These are phyloP conservation scores for Cryptococcus maquisensis DNA, from an alignment of 1,284 basidiomycete species.

Conservation along the genomic window DNA sequence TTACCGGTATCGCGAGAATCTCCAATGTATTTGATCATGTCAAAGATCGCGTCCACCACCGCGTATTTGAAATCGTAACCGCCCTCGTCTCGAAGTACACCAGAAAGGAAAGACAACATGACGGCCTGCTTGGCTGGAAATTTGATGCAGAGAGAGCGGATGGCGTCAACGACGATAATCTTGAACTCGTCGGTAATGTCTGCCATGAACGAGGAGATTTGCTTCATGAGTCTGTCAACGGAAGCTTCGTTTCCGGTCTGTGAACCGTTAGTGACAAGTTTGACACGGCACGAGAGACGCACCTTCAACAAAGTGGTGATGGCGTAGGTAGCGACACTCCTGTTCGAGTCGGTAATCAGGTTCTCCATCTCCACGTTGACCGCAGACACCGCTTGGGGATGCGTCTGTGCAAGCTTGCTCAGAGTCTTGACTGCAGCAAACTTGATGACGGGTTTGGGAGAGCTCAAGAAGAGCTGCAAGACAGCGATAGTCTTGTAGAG, in stretches of 20 bases:
- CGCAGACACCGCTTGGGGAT: slow-evolving; percentile 78
- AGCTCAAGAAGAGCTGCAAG: slow-evolving; percentile 86
- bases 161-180: slow-evolving; percentile 98
- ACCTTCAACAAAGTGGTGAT: slow-evolving; percentile 98
- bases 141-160: slow-evolving; percentile 96
- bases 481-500: slow-evolving; percentile 88
- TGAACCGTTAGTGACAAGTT: slow-evolving; percentile 3
- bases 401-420: slow-evolving; percentile 76
- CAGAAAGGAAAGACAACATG: slow-evolving; percentile 91
- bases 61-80: slow-evolving; percentile 99
- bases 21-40: slow-evolving; percentile 97
- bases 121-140: slow-evolving; percentile 95
- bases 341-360: slow-evolving; percentile 92
- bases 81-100: slow-evolving; percentile 91
- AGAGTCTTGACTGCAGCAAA: slow-evolving; percentile 97
- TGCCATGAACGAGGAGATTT: slow-evolving; percentile 98
- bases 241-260: slow-evolving; percentile 97
- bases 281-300: slow-evolving; percentile 1
- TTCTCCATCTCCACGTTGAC: slow-evolving; percentile 98
- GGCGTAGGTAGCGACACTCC: slow-evolving; percentile 96
- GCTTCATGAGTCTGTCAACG: slow-evolving; percentile 98
- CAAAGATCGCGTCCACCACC: slow-evolving; percentile 98
- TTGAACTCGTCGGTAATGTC: slow-evolving; percentile 99
- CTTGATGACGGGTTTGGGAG: slow-evolving; percentile 88
- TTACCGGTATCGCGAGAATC: slow-evolving; percentile 81